Conservation (phyloP, 2,329 filamentous ascomycete species). For the Sclerotinia spermophila region DNA sequence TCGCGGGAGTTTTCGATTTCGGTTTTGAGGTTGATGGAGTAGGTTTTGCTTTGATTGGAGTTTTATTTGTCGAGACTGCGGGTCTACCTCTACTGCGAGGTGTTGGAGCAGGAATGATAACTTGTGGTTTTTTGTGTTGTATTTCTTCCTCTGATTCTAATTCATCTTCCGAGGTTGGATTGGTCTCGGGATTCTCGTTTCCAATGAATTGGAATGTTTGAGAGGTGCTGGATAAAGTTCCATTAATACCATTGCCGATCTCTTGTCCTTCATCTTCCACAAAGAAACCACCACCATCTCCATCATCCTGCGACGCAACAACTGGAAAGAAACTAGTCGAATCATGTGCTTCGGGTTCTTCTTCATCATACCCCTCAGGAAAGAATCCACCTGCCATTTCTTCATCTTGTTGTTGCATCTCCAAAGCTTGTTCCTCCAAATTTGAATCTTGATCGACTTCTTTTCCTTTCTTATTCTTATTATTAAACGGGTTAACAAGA, state of each 20-base stretch:
- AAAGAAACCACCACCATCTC: conserved; percentile 32
- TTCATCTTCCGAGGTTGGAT: background rate
- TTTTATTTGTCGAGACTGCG: conserved; percentile 22
- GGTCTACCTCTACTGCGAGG: conserved; percentile 27
- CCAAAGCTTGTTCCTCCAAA: conserved; percentile 29
- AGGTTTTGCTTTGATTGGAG: background rate
- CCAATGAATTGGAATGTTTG: conserved; percentile 28
- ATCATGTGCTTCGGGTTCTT: conserved; percentile 35
- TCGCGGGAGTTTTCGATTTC: conserved; percentile 11
- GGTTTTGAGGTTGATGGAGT: conserved; percentile 15
- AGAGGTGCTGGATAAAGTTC: background rate
- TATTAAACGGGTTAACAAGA: conserved; percentile 52
- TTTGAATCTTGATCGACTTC: conserved; percentile 30
- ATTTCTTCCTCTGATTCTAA: conserved; percentile 22
- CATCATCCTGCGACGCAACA: conserved; percentile 29
- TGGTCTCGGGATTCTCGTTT: conserved; percentile 19
- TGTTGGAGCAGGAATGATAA: conserved; percentile 9
- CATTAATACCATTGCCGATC: background rate
- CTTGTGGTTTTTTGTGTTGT: conserved; percentile 17
- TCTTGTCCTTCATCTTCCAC: conserved; percentile 29
- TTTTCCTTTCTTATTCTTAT: conserved; percentile 37
- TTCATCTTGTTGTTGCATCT: conserved; percentile 42
- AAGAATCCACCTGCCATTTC: conserved; percentile 60
- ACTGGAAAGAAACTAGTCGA: conserved; percentile 35
- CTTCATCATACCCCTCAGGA: conserved; percentile 53